These are phyloP conservation scores for Phytophthora fragariaefolia DNA, from an alignment of 352 stramenopile species.

Conservation along the genomic window DNA sequence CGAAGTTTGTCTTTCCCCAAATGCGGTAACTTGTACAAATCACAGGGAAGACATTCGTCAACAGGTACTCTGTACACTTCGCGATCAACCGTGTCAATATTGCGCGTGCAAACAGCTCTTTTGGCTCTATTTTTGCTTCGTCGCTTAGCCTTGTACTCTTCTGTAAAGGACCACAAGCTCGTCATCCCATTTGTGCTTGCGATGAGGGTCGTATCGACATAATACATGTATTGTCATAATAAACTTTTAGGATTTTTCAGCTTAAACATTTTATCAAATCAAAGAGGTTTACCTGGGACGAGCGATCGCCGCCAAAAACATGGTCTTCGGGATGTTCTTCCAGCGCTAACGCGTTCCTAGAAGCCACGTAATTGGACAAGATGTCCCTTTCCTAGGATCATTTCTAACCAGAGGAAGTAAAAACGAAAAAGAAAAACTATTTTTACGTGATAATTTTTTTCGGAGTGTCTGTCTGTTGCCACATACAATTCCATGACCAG, in stretches of 20 bases:
- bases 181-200: conserved; percentile 6
- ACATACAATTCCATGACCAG: no score
- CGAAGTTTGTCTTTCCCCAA: no score
- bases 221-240: no score
- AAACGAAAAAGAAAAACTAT: no score
- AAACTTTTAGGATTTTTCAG: not conserved
- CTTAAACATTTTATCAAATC: not conserved
- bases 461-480: no score
- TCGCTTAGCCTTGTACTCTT: not conserved
- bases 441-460: no score
- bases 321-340: not conserved
- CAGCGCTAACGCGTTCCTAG: no score
- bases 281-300: no score
- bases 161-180: conserved; percentile 4
- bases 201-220: not conserved
- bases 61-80: conserved; percentile 1
- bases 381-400: no score
- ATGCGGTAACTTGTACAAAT: no score
- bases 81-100: conserved; percentile 1
- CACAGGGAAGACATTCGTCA: conserved; percentile 13
- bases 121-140: not conserved
- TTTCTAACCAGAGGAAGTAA: no score
- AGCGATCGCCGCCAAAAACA: conserved; percentile 2
- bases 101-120: not conserved
- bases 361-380: no score